A percentile compares a stretch with the other conserved stretches of the same genome.
Evolutionary conservation across 2,329 filamentous ascomycete species (phyloP).

Genomic region (Alternaria dauci): DNA sequence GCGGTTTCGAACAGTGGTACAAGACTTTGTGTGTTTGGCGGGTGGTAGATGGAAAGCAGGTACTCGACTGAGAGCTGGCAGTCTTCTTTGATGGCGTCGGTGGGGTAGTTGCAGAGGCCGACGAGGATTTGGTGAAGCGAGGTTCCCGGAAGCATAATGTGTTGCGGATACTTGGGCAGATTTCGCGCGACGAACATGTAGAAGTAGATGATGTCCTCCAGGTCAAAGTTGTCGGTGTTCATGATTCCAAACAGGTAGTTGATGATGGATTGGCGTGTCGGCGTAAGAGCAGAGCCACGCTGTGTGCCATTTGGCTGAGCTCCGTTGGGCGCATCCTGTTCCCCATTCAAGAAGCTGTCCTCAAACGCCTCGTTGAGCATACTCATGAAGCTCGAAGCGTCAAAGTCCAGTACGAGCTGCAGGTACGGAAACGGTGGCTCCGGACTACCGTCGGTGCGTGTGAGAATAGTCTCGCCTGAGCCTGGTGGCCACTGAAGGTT

Average conservation of each 20-base stretch:
- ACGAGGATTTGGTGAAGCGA: constrained; percentile 81
- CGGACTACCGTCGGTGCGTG: constrained; percentile 61
- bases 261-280: constrained; percentile 91
- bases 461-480: constrained; percentile 67
- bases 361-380: constrained; percentile 98
- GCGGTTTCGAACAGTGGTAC: constrained; percentile 81
- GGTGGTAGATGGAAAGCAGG: constrained; percentile 89
- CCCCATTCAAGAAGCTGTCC: constrained; percentile 88
- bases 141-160: constrained; percentile 87
- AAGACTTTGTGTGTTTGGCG: constrained; percentile 78
- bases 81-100: constrained; percentile 82
- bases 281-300: constrained; percentile 45
- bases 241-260: constrained; percentile 92
- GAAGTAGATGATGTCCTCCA: constrained; percentile 88
- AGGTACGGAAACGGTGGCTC: constrained; percentile 88
- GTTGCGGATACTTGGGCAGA: constrained; percentile 94
- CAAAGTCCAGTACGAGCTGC: constrained; percentile 83
- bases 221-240: constrained; percentile 76
- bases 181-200: constrained; percentile 99
- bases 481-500: constrained; percentile 77
- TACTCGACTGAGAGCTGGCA: constrained; percentile 98
- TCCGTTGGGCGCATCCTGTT: constrained; percentile 69
- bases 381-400: constrained; percentile 91
- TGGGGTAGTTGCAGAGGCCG: constrained; percentile 85
- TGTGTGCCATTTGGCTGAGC: constrained; percentile 60